Evolutionary conservation across 176 grass and related monocot genomes (phyloP).

Genomic region (Thinopyrum elongatum): DNA sequence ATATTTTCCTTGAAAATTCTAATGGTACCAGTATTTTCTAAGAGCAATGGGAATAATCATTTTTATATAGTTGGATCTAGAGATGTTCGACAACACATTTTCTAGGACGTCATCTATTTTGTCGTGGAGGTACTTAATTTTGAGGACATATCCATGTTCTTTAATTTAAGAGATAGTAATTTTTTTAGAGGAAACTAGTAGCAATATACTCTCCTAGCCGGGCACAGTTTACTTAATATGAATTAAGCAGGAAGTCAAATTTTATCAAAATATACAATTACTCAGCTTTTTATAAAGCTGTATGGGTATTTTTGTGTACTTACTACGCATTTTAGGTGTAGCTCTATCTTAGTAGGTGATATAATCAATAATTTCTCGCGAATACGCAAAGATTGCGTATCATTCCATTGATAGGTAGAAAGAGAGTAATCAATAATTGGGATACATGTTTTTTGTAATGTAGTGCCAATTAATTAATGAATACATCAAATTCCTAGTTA

Average conservation of each 20-base stretch:
- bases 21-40: background rate
- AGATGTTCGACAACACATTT: background rate
- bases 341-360: background rate
- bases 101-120: too few species aligned
- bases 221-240: background rate
- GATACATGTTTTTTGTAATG: constrained; percentile 9
- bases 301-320: background rate
- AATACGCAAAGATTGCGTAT: too few species aligned
- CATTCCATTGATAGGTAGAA: too few species aligned
- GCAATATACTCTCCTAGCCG: background rate
- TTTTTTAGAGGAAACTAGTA: background rate
- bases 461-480: constrained; percentile 13
- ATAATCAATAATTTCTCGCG: constrained; percentile 22
- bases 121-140: background rate
- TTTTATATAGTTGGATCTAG: background rate
- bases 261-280: background rate
- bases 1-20: background rate
- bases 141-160: background rate
- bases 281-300: background rate
- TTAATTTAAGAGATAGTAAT: background rate
- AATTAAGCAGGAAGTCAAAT: background rate
- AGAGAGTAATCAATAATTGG: constrained; percentile 15
- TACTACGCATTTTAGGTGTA: background rate
- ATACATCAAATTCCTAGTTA: constrained; percentile 30
- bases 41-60: background rate